Conservation (phyloP, 2,329 filamentous ascomycete genomes). For the Lecanoromycetidae sp. region DNA sequence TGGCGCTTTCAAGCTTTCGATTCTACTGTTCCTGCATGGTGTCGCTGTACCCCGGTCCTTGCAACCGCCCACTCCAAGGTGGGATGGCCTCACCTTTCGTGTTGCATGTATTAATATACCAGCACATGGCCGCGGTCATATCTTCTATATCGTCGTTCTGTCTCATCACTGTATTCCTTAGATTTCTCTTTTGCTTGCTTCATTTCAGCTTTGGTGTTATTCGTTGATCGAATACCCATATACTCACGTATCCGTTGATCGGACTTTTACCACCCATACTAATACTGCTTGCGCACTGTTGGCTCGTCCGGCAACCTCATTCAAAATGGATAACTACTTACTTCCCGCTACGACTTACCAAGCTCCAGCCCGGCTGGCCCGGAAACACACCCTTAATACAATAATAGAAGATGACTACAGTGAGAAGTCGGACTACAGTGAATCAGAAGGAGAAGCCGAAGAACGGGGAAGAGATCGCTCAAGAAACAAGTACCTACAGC, state of each 20-base stretch:
- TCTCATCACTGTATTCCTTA: slow-evolving; percentile 18
- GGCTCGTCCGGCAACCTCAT: neutral
- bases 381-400: slow-evolving; percentile 49
- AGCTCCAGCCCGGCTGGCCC: slow-evolving; percentile 45
- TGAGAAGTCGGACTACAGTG: slow-evolving; percentile 21
- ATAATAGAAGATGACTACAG: slow-evolving; percentile 46
- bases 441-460: slow-evolving; percentile 12
- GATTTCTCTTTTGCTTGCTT: slow-evolving; percentile 21
- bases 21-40: slow-evolving; percentile 1
- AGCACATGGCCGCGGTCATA: slow-evolving; percentile 11
- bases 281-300: slow-evolving; percentile 6
- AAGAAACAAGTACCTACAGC: neutral
- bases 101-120: slow-evolving; percentile 15
- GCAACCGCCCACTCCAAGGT: slow-evolving; percentile 4
- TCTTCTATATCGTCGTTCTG: slow-evolving; percentile 10
- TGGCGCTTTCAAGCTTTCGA: slow-evolving; percentile 3
- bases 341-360: slow-evolving; percentile 40
- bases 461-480: neutral
- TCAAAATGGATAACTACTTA: slow-evolving; percentile 36
- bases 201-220: slow-evolving; percentile 22
- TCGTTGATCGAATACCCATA: slow-evolving; percentile 35
- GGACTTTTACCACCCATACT: slow-evolving; percentile 21
- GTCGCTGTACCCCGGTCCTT: slow-evolving; percentile 3
- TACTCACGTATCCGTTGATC: slow-evolving; percentile 36
- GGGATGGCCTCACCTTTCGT: neutral